Evolutionary conservation across 371 early-diverging fungal genomes (phyloP).

Genomic region (Capniomyces stellatus): DNA sequence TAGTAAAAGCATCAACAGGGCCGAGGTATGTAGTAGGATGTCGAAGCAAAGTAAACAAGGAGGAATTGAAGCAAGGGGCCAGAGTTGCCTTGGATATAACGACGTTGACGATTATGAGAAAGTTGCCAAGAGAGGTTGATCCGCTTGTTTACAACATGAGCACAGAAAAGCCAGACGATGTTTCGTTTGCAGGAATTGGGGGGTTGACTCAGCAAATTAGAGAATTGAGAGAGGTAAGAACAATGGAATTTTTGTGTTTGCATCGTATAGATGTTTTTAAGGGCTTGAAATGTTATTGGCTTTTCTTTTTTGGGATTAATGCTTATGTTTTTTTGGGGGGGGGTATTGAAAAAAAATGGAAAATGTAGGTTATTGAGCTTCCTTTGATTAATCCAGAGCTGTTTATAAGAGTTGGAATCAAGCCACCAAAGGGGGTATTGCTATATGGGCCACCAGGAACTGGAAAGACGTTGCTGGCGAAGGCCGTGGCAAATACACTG

Average conservation of each 20-base stretch:
- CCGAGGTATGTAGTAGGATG: conserved; percentile 99
- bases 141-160: conserved; percentile 99
- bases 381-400: conserved; percentile 98
- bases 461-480: conserved; percentile 76
- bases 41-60: conserved; percentile 82
- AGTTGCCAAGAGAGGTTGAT: conserved; percentile 97
- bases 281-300: no score
- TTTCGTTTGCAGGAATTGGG: conserved; percentile 96
- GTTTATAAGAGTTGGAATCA: conserved; percentile 95
- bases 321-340: no score
- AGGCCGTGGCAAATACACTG: conserved; percentile 93
- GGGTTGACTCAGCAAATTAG: conserved; percentile 96
- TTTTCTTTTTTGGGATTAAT: no score
- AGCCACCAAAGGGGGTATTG: conserved; percentile 96
- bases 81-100: conserved; percentile 99
- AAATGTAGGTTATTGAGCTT: conserved; percentile 97
- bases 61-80: conserved; percentile 81
- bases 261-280: not conserved
- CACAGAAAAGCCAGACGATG: conserved; percentile 88
- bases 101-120: conserved; percentile 97
- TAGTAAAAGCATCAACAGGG: conserved; percentile 96
- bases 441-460: conserved; percentile 99
- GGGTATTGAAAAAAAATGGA: no score
- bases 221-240: conserved; percentile 88
- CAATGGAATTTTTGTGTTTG: conserved; percentile 6